Evolutionary conservation across 2,329 filamentous ascomycete species (phyloP), one percentile per base, ranked within the genome.

Genomic region (Botrytis tulipae): DNA sequence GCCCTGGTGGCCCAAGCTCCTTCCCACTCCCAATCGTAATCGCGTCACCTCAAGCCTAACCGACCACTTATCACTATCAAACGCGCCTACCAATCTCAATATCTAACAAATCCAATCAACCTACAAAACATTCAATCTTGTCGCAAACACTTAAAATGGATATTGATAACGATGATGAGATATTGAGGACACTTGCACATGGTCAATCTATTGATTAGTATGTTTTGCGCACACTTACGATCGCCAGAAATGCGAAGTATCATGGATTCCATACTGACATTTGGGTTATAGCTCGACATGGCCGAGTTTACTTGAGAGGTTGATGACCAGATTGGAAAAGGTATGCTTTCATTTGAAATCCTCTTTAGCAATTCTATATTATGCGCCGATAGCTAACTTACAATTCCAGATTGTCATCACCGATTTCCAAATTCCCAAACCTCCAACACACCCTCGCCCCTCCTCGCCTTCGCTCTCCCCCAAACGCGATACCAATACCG

Each of bases 171-270:
- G 87, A 87, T 75, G 85, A 88, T 70, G 76, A 79, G 59, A 71
- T 80, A 32, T 67, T 81, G 18, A 65, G 69, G 75, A 83, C 76
- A 74, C 82, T 89, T 76, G 87, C 88, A 35, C 80, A 83, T 29
- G 88, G 88, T 76, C 85, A 84, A 32, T 78, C 83, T 29, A 86
- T 90, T 76, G 86, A 89, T 78, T 86, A 85, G 89, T 91, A 83
- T 82, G 87, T 80, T 75, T 60, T 48, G 51, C 66, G 61, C 61
- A 67, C 42, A 37, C 63, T 44, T 59, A 4, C 44, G 22, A 32
- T 57, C 20, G 35, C 37, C 29, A 40, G 66, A 10, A 69, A 32
- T 42, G 46, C n/a, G 9, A 37, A 18, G 29, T 37, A 42, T 37
- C 42, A 60, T 46, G 44, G 35, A 20, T 73, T 59, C 44, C 42